Evolutionary conservation across 768 basidiomycete genomes (phyloP), one percentile per base, ranked within the genome.

Genomic region (Phlebiopsis gigantea): DNA sequence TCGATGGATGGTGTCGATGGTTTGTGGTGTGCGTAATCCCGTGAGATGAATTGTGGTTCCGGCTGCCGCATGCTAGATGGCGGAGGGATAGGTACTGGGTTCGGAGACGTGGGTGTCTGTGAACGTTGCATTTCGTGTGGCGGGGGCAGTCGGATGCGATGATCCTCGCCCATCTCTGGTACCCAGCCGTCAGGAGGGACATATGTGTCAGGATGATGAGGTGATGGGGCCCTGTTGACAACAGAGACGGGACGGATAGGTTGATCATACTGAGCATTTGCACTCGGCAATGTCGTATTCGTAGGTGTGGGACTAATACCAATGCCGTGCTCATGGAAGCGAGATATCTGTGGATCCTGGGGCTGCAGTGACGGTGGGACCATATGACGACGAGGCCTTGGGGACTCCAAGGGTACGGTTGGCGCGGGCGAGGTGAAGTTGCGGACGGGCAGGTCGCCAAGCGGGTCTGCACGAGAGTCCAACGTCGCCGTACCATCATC

Each of bases 111-210:
- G 3, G 55, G 50, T 15, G 34, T 15, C 24, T n/a, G 44, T 24
- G 25, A 28, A 39, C 19, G 58, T 26, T 55, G 19, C n/a, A 64
- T 29, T 46, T 59, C 63, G 42, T 60, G 56, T 2, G 63, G 51
- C 1, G 63, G 61, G 4, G 63, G 63, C 7, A 64, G n/a, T 12
- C 30, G n/a, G 9, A 67, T 64, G 15, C 25, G 43, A 17, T 57
- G 44, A 30, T 66, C 62, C 6, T 59, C 51, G 17, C 57, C 61
- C 45, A 59, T 49, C 1, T 54, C 8, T 1, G 68, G 68, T 10
- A 69, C 64, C 54, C 60, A 68, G 9, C 64, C 65, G 21, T 68
- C 65, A 2, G 65, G 65, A 19, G 61, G 65, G 26, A 61, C 46
- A 9, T 57, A 17, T 21, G 45, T 60, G 28, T 61, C 59, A 2